These are phyloP conservation scores for Rhododendron williamsianum DNA, from an alignment of 148 eudicot genomes.

Conservation along the genomic window DNA sequence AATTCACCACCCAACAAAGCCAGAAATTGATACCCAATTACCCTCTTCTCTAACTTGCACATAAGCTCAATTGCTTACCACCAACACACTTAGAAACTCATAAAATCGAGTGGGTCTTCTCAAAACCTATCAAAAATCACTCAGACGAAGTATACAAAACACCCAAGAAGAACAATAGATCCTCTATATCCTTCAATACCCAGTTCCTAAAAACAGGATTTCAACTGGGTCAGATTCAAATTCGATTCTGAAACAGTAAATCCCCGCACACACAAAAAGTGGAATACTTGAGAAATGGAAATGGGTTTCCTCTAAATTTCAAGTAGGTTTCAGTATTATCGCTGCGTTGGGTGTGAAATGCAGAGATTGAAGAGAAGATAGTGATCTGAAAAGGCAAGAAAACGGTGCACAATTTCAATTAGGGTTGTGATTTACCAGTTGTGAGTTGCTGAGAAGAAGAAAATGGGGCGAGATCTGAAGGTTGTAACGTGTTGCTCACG, in stretches of 20 bases:
- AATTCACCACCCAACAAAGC: slow-evolving; percentile 9
- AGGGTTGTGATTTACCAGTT: background rate
- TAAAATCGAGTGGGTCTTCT: background rate
- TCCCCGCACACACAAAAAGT: background rate
- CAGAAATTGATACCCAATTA: background rate
- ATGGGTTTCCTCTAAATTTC: slow-evolving; percentile 1
- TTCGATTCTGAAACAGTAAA: background rate
- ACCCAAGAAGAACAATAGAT: background rate
- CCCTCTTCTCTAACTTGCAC: slow-evolving; percentile 2
- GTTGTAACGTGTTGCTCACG: background rate
- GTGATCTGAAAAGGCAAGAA: background rate
- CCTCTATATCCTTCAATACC: background rate
- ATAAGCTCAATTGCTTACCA: background rate
- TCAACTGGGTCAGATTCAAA: background rate
- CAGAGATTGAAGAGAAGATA: background rate
- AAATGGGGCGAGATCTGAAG: background rate
- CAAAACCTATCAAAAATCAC: background rate
- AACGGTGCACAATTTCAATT: background rate
- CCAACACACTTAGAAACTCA: slow-evolving; percentile 5
- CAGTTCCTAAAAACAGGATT: background rate
- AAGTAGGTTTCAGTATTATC: background rate
- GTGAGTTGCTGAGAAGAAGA: background rate
- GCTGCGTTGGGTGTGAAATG: background rate
- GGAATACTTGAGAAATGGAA: background rate
- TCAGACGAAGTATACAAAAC: background rate